A percentile compares a stretch with the other conserved stretches of the same genome.
phyloP scores from a whole-genome alignment of 225 moss, liverwort and hornwort species.

The Climacium dendroides region DNA sequence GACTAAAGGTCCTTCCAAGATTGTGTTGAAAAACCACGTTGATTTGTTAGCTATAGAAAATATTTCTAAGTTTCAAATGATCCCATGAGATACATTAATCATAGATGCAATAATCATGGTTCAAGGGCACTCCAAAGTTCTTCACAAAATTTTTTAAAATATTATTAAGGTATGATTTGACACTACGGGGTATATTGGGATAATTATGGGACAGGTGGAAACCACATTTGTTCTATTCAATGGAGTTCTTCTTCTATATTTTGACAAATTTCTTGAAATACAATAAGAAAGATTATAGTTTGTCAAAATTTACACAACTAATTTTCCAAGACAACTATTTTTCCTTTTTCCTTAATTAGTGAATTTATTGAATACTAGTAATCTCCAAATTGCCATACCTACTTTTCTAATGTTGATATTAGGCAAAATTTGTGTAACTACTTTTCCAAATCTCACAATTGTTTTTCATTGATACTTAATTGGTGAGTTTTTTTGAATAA shows the following conservation, averaged over 20 bases:
- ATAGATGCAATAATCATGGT: neutral
- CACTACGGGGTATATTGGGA: accelerated
- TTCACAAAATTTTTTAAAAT: neutral
- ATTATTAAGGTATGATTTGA: too few species aligned
- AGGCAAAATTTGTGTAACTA: neutral
- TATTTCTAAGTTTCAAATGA: neutral
- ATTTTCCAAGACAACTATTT: too few species aligned
- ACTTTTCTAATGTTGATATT: accelerated
- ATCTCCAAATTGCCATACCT: accelerated
- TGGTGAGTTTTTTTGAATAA: too few species aligned
- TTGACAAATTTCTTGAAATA: neutral
- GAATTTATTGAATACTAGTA: too few species aligned
- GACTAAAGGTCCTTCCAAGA: neutral
- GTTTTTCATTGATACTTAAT: too few species aligned
- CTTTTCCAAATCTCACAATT: neutral
- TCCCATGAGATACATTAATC: neutral
- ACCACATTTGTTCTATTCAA: too few species aligned
- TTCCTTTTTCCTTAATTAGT: too few species aligned
- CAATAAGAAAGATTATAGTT: neutral
- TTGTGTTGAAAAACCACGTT: too few species aligned
- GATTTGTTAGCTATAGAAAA: too few species aligned
- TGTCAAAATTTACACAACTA: too few species aligned
- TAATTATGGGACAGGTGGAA: too few species aligned
- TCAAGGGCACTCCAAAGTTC: accelerated
- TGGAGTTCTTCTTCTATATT: neutral